phyloP scores from a whole-genome alignment of 2,329 filamentous ascomycete genomes.

The Cladobotryum mycophilum region DNA sequence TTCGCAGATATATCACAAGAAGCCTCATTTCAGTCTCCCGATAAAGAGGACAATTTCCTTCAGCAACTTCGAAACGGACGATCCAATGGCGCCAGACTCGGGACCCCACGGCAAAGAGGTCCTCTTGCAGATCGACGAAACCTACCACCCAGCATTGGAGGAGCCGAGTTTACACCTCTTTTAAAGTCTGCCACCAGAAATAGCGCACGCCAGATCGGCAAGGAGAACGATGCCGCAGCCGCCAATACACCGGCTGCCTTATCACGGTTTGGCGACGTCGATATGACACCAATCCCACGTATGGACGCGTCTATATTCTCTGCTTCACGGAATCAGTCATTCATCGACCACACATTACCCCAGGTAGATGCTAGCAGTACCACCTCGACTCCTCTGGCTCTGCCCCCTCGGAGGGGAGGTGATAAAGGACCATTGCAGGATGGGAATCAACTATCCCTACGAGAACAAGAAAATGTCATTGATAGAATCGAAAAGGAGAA shows the following conservation, averaged over 20 bases:
- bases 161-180: conserved; percentile 87
- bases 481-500: conserved; percentile 98
- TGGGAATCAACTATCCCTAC: conserved; percentile 82
- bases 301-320: conserved; percentile 68
- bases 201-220: conserved; percentile 60
- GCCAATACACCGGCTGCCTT: conserved; percentile 61
- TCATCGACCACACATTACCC: conserved; percentile 65
- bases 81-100: conserved; percentile 50
- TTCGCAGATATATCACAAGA: conserved; percentile 78
- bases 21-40: conserved; percentile 77
- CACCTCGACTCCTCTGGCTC: conserved; percentile 73
- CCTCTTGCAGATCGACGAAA: conserved; percentile 68
- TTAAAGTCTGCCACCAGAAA: conserved; percentile 74
- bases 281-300: conserved; percentile 67
- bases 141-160: conserved; percentile 56
- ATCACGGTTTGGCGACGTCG: conserved; percentile 60
- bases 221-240: conserved; percentile 52
- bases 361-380: conserved; percentile 72
- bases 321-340: conserved; percentile 57
- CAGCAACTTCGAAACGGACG: conserved; percentile 64
- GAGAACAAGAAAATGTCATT: conserved; percentile 92
- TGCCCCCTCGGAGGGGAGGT: conserved; percentile 56
- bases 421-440: conserved; percentile 68
- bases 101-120: conserved; percentile 67
- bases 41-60: conserved; percentile 62